Conservation (phyloP, 306 rosid species). For the Cucurbita maxima region DNA sequence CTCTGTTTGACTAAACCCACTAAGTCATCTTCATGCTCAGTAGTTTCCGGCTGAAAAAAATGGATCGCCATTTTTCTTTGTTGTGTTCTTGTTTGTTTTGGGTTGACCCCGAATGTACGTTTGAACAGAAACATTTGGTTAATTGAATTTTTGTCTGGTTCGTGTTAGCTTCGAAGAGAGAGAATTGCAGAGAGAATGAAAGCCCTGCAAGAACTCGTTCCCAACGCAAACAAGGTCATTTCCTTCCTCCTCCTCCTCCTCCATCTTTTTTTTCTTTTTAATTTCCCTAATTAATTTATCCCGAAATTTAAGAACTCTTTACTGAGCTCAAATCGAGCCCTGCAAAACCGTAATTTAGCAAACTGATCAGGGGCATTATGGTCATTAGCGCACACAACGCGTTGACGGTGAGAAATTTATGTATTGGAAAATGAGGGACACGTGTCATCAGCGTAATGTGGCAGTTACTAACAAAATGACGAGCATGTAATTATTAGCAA, state of each 20-base stretch:
- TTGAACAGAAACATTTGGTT: too few relatives aligned
- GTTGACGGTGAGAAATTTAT: constrained; percentile 3
- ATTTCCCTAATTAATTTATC: too few relatives aligned
- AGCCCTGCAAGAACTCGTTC: constrained; percentile 90
- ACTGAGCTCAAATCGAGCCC: neutral
- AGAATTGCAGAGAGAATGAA: constrained; percentile 99
- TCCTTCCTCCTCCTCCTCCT: neutral
- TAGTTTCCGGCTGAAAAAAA: neutral
- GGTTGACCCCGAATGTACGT: neutral
- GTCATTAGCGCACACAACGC: neutral
- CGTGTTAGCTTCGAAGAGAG: constrained; percentile 80
- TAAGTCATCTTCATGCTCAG: neutral
- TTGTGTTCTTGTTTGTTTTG: neutral
- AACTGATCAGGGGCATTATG: neutral
- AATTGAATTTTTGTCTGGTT: neutral
- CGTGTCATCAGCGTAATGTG: neutral
- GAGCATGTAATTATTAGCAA: neutral
- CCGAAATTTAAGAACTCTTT: neutral
- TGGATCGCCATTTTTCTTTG: neutral
- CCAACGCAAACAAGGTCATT: constrained; percentile 83
- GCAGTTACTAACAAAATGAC: neutral
- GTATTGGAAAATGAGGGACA: neutral
- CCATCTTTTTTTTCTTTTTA: neutral
- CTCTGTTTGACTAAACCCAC: neutral
- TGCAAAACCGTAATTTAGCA: neutral